Percentiles rank a stretch among this genome's conserved stretches.
These are phyloP conservation scores for Gossypium schwendimanii DNA, from an alignment of 441 rosid species.

Conservation along the genomic window DNA sequence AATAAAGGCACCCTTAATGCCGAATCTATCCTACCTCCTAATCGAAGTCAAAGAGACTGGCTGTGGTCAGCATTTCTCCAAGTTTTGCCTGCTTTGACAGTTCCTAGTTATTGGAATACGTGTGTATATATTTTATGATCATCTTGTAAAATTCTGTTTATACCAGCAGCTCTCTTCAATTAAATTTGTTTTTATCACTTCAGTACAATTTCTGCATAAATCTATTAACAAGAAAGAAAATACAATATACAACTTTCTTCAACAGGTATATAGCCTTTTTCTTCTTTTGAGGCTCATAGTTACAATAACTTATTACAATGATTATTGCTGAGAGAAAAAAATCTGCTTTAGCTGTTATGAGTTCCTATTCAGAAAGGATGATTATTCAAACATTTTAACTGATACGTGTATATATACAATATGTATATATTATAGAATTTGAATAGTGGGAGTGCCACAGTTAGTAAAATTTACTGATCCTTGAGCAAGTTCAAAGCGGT, in stretches of 20 bases:
- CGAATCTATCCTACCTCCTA: too few species aligned
- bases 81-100: not conserved
- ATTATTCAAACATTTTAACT: not conserved
- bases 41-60: not conserved
- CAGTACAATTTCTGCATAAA: not conserved
- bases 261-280: not conserved
- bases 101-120: not conserved
- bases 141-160: not conserved
- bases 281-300: not conserved
- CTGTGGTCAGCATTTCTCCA: not conserved
- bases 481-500: constrained; percentile 46
- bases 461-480: constrained; percentile 11
- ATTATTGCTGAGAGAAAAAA: constrained; percentile 14
- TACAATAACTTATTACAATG: not conserved
- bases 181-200: not conserved
- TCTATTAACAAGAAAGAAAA: not conserved
- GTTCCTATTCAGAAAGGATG: constrained; percentile 10
- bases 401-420: constrained; percentile 2
- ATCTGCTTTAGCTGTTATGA: not conserved
- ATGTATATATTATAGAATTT: not conserved
- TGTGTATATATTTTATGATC: not conserved
- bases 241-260: not conserved
- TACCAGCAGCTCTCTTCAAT: not conserved
- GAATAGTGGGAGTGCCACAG: not conserved
- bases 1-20: too few species aligned